These are phyloP conservation scores for Xanthoconium stramineum DNA, from an alignment of 768 basidiomycete genomes.

Conservation along the genomic window DNA sequence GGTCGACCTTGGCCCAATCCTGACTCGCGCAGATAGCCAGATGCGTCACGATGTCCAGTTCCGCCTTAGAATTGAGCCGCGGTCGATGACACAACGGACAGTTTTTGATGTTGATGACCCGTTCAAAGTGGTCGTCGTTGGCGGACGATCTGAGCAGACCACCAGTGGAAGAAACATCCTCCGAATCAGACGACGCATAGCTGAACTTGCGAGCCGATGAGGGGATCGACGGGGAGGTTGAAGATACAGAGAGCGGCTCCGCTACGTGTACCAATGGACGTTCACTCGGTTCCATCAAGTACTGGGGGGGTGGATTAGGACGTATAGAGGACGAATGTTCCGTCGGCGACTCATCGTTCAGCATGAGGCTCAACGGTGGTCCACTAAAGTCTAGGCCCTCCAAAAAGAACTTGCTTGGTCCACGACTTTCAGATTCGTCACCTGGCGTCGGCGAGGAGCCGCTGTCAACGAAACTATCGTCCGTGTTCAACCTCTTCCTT, in stretches of 20 bases:
- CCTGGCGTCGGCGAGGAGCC: constrained; percentile 56
- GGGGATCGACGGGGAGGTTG: constrained; percentile 3
- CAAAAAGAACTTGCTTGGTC: constrained; percentile 41
- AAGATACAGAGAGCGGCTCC: constrained; percentile 22
- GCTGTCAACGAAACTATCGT: constrained; percentile 40
- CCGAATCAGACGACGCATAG: constrained; percentile 45
- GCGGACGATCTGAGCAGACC: constrained; percentile 6
- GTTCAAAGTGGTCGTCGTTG: constrained; percentile 51
- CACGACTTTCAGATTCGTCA: constrained; percentile 26
- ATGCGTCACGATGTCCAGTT: constrained; percentile 94
- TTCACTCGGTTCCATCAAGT: constrained; percentile 47
- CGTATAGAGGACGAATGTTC: constrained; percentile 16
- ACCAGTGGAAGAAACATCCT: constrained; percentile 31
- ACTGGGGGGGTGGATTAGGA: constrained; percentile 19
- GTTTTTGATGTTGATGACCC: constrained; percentile 92
- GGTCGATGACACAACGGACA: constrained; percentile 94
- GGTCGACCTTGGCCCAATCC: constrained; percentile 87
- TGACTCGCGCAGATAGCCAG: constrained; percentile 93
- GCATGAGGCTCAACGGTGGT: constrained; percentile 35
- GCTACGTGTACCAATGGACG: constrained; percentile 38
- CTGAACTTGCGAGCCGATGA: constrained; percentile 32
- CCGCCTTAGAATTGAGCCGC: constrained; percentile 78
- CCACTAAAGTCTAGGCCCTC: constrained; percentile 64
- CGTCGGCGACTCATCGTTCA: constrained; percentile 29
- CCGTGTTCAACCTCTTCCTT: constrained; percentile 59